Percentiles rank a stretch among this genome's conserved stretches.
Conservation (phyloP, 495 filamentous ascomycete species). For the Aeminium ludgeri region DNA sequence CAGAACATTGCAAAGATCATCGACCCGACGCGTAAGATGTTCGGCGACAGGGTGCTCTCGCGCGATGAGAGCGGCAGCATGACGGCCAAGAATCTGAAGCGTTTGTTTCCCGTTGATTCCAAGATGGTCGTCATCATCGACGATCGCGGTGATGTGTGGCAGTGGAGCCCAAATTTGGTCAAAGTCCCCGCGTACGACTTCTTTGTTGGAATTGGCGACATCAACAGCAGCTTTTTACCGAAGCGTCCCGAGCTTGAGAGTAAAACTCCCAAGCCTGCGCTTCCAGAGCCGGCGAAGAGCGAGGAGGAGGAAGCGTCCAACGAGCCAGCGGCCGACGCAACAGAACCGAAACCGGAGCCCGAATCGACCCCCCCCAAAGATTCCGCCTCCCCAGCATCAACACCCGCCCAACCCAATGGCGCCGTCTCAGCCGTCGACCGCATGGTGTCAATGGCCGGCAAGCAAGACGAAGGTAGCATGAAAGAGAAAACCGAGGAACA, state of each 20-base stretch:
- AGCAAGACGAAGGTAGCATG: slow-evolving; percentile 51
- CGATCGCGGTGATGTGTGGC: slow-evolving; percentile 95
- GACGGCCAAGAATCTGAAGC: slow-evolving; percentile 72
- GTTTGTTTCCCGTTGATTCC: slow-evolving; percentile 89
- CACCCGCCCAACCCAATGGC: slow-evolving; percentile 17
- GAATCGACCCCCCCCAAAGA: background rate
- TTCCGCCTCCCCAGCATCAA: slow-evolving; percentile 5
- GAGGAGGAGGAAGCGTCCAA: background rate
- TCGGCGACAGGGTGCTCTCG: slow-evolving; percentile 87
- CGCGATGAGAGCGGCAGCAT: slow-evolving; percentile 91
- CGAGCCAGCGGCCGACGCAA: background rate
- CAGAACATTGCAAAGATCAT: slow-evolving; percentile 82
- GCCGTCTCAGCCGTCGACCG: slow-evolving; percentile 50
- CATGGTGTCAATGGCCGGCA: slow-evolving; percentile 58
- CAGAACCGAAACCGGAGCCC: background rate
- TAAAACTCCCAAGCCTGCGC: slow-evolving; percentile 13
- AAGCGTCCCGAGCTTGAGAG: slow-evolving; percentile 60
- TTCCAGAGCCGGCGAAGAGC: background rate
- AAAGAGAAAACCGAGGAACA: slow-evolving; percentile 66
- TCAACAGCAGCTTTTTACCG: slow-evolving; percentile 93
- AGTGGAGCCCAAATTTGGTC: slow-evolving; percentile 82
- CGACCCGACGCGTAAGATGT: slow-evolving; percentile 76
- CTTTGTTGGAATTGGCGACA: slow-evolving; percentile 94
- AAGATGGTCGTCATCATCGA: slow-evolving; percentile 99
- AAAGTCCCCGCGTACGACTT: slow-evolving; percentile 94